Conservation (phyloP, 1,284 basidiomycete species). For the Melampsora larici-populina region DNA sequence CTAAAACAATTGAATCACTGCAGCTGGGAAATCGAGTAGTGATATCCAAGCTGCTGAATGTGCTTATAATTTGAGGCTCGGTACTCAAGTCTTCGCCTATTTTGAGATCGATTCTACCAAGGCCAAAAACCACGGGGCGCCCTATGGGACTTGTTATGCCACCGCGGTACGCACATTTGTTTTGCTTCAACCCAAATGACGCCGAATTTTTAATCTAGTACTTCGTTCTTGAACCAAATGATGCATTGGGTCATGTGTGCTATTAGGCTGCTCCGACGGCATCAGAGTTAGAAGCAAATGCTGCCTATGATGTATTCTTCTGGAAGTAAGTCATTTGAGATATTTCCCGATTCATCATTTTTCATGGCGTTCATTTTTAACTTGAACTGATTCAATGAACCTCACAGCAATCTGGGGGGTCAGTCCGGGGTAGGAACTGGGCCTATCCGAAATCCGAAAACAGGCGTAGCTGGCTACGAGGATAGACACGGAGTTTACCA, state of each 20-base stretch:
- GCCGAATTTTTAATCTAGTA: not conserved
- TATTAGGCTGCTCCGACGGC: not conserved
- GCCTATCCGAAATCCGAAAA: slow-evolving; percentile 24
- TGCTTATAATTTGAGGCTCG: too few species aligned
- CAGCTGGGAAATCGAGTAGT: too few species aligned
- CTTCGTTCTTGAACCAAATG: too few species aligned
- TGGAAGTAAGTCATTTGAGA: slow-evolving; percentile 19
- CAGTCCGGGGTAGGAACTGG: slow-evolving; percentile 15
- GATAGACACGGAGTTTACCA: slow-evolving; percentile 24
- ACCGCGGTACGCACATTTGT: slow-evolving; percentile 11
- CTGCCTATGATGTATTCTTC: slow-evolving; percentile 21
- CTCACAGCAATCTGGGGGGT: slow-evolving; percentile 16
- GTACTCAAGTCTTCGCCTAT: slow-evolving; percentile 17
- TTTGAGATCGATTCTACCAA: slow-evolving; percentile 31
- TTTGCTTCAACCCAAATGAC: not conserved
- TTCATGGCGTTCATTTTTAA: too few species aligned
- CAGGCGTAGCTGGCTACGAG: slow-evolving; percentile 20
- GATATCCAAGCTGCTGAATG: too few species aligned
- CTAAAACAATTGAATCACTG: too few species aligned
- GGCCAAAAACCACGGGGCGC: slow-evolving; percentile 2
- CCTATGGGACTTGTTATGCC: slow-evolving; percentile 31
- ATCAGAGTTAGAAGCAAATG: slow-evolving; percentile 15
- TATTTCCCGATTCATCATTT: too few species aligned
- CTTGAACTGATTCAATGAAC: too few species aligned
- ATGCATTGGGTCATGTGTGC: not conserved